Evolutionary conservation across 2,329 filamentous ascomycete genomes (phyloP), one percentile per base, ranked within the genome.

Genomic region (Septoria linicola): DNA sequence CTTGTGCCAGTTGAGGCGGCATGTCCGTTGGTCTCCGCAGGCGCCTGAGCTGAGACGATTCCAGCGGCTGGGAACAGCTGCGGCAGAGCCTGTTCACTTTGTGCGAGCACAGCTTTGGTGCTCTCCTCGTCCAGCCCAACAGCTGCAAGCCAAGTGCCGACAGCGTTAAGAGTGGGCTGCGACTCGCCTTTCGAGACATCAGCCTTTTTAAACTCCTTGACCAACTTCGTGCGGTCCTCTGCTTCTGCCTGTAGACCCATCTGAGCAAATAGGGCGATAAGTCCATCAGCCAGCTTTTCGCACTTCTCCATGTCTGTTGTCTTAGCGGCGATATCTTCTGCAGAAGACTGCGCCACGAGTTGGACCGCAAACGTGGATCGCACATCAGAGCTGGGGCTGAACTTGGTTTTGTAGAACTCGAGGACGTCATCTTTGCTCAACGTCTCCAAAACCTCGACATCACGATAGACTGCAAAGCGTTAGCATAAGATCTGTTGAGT

Each of bases 281-380:
- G 57, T 10, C 73, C 62, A 10, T 69, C 66, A 3, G 74, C 54
- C 8, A 80, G 63, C 55, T 72, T 68, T 56, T 69, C 56, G 40
- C 73, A 75, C 62, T 76, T 73, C 45, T 80, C 73, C 1, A 41
- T 41, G 32, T 63, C 59, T 42, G 66, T 41, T 2, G 37, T 49
- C 58, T 68, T 61, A 60, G 69, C 58, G 7, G 67, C 67, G 21
- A 69, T 54, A 8, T 68, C 58, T 32, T 67, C 66, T 17, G 72
- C 67, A 2, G 69, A 62, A 3, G 80, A 79, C 65, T 92, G 88
- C 0, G 92, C 92, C 49, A 86, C 80, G 19, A 97, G 76, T 66
- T 97, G 87, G 13, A 96, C 82, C 0, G 89, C 84, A 5, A 95
- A 72, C 67, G 96, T 96, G n/a, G 89, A 84, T 41, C 93, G 82